Evolutionary conservation across 257 asterid genomes (phyloP), one percentile per base, ranked within the genome.

Genomic region (Parsonsia alboflavescens): DNA sequence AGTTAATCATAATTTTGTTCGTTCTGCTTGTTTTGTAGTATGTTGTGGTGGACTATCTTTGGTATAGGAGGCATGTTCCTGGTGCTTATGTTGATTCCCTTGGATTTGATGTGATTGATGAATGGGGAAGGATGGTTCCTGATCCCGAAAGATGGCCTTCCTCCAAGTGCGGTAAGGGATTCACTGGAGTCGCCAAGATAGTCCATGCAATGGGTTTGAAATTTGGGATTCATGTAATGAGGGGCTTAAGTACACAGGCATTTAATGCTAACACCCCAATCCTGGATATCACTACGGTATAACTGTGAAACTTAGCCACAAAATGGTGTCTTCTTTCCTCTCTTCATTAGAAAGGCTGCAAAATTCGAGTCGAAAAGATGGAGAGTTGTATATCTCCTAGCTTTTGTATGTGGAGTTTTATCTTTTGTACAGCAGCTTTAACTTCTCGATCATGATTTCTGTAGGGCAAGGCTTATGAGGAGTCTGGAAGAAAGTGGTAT

Each of bases 71-170:
- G 85, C 89, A 92, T 83, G 93, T 87, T 64, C 39, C 79, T 0
- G 97, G 98, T n/a, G 97, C 98, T 64, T 15, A 75, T 80, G 85
- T 82, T n/a, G 89, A 90, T 83, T 92, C 99, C 61, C 90, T 84
- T 49, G 99, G 99, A 62, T 92, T 79, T 70, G 99, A 95, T 80
- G 91, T 89, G 56, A 88, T 92, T 73, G 99, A 95, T 75, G 82
- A 87, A 80, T 92, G 99, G 99, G 99, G 99, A 77, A 90, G 98
- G 87, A 82, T 95, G 99, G 48, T 87, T 46, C 99, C 99, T 10
- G 99, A 92, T 77, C 96, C 96, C 0, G 84, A 44, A 36, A 79
- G 99, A 81, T 95, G 99, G 99, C 98, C 99, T 73, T 92, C 98
- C 8, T 87, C 99, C 46, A 74, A 57, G 53, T 88, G 80, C n/a